Conservation (phyloP, 23 red algal species). For the Chondrus crispus region DNA sequence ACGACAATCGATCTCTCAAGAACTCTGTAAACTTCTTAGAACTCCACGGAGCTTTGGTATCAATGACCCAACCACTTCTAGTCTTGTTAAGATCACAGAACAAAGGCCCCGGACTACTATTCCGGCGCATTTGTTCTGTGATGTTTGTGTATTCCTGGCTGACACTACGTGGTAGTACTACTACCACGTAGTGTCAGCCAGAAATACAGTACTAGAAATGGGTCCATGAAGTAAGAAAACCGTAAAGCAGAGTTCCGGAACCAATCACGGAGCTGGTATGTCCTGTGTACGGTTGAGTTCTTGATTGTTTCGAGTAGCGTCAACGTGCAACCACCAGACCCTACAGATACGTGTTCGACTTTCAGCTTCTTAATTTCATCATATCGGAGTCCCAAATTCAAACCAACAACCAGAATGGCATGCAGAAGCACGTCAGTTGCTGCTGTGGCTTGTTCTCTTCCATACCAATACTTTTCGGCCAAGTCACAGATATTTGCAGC, state of each 20-base stretch:
- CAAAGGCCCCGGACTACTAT: neutral
- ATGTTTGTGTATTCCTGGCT: neutral
- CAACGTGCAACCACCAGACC: neutral
- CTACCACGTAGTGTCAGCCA: neutral
- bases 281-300: slow-evolving; percentile 17
- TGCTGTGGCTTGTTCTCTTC: neutral
- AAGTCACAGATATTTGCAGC: neutral
- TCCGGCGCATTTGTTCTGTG: neutral
- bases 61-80: neutral
- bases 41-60: neutral
- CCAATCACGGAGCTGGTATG: slow-evolving; percentile 21
- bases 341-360: slow-evolving; percentile 31
- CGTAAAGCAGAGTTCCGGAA: neutral
- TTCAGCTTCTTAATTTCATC: slow-evolving; percentile 26
- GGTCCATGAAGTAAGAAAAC: slow-evolving; percentile 16
- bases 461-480: neutral
- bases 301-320: slow-evolving; percentile 31
- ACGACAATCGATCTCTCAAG: neutral
- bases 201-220: slow-evolving; percentile 12
- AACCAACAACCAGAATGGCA: slow-evolving; percentile 29
- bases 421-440: slow-evolving; percentile 13
- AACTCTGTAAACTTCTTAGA: neutral
- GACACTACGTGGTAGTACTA: neutral
- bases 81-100: neutral
- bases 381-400: slow-evolving; percentile 18